phyloP scores from a whole-genome alignment of 257 asterid genomes.

The Striga asiatica region DNA sequence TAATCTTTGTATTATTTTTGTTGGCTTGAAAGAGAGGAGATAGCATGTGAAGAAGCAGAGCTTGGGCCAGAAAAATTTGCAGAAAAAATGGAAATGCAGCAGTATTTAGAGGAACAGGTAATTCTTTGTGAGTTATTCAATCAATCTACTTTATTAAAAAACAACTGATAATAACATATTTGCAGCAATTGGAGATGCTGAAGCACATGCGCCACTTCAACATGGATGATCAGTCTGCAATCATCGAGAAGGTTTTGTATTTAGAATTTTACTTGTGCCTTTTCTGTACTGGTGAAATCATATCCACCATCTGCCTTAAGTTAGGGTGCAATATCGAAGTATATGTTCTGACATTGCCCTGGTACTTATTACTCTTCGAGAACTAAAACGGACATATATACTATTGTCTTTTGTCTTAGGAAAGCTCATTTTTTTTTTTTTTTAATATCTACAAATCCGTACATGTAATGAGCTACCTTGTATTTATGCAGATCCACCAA shows the following conservation, averaged over 20 bases:
- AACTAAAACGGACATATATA: too few relatives aligned
- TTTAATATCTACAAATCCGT: not conserved
- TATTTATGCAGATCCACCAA: constrained; percentile 41
- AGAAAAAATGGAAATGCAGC: constrained; percentile 44
- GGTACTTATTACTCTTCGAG: too few relatives aligned
- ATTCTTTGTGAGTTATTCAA: not conserved
- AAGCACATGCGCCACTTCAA: constrained; percentile 60
- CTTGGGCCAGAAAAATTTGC: constrained; percentile 69
- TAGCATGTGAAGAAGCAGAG: constrained; percentile 89
- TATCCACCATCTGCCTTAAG: too few relatives aligned
- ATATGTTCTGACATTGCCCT: too few relatives aligned
- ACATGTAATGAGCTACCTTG: not conserved
- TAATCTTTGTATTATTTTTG: not conserved
- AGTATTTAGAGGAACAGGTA: constrained; percentile 61
- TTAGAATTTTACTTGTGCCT: not conserved
- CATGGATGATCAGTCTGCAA: constrained; percentile 67
- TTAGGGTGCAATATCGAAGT: too few relatives aligned
- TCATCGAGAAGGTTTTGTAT: constrained; percentile 60
- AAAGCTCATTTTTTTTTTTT: not conserved
- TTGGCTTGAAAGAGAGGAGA: constrained; percentile 63
- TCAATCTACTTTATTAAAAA: not conserved
- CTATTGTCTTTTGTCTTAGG: not conserved
- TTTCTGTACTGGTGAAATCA: too few relatives aligned
- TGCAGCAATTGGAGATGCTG: constrained; percentile 87
- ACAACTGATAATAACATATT: not conserved